Conservation (phyloP, 169 alveolate species). For the Eimeria sp. region DNA sequence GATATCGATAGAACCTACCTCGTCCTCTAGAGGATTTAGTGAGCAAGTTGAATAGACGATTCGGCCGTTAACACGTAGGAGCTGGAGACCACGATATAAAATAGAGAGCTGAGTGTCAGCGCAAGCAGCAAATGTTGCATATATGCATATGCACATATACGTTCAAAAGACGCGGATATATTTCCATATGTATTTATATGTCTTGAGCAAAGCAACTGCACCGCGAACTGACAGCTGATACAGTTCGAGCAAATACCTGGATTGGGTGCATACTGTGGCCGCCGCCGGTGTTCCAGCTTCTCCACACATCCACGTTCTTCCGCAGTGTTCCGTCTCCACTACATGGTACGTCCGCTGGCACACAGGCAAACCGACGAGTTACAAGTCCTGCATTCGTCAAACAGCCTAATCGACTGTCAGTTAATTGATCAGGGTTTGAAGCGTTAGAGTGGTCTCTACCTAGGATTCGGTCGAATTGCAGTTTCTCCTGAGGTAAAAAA, state of each 20-base stretch:
- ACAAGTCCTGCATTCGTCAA: not conserved
- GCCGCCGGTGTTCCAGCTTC: conserved; percentile 78
- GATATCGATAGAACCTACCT: conserved; percentile 85
- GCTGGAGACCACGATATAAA: conserved; percentile 91
- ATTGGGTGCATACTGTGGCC: conserved; percentile 72
- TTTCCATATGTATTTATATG: not conserved
- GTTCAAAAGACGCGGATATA: not conserved
- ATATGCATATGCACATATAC: not conserved
- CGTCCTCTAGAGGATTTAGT: conserved; percentile 97
- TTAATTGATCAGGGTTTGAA: not conserved
- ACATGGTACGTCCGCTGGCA: conserved; percentile 97
- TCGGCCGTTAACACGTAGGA: conserved; percentile 90
- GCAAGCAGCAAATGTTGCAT: conserved; percentile 87
- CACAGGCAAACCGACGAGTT: not conserved
- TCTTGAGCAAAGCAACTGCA: not conserved
- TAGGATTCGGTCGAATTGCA: conserved; percentile 64
- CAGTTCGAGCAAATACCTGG: conserved; percentile 57
- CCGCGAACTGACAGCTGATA: not conserved
- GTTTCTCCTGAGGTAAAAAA: conserved; percentile 10
- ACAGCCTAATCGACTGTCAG: not conserved
- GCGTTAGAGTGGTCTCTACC: not conserved
- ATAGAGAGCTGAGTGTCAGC: conserved; percentile 88
- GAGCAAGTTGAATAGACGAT: conserved; percentile 97
- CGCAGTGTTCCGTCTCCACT: conserved; percentile 98
- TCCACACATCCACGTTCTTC: conserved; percentile 94